Base-by-base conservation (phyloP, 2,329 filamentous ascomycete species). In the Arthrobotrys iridis region DNA sequence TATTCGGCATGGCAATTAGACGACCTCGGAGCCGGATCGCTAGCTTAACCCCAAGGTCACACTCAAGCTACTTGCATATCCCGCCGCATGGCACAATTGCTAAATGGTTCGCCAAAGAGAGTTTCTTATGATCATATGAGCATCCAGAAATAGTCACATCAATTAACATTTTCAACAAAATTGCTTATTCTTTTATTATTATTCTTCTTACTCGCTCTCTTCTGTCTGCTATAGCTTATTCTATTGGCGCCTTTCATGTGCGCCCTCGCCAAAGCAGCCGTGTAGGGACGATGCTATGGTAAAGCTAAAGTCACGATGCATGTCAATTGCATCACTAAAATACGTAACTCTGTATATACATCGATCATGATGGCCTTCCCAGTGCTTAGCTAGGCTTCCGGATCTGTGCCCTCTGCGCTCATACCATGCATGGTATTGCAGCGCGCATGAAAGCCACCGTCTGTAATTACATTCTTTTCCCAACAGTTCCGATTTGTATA, bases 391-490 rank as follows among this genome's bases (percentile, higher is more conserved):
- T 37, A 8, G 41, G 33, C 8, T 55, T 65, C 60, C 46, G 35
- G 41, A 65, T 65, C 10, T 22, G 62, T 66, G 26, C 20, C 37
- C 18, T 22, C 18, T 55, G 46, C 35, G 46, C 24, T 20, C 62
- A 45, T 45, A 66, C 13, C 62, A 57, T 57, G 62, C 48, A 46
- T 57, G n/a, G n/a, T 66, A 66, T 66, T 66, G 35, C 46, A 57
- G 28, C 24, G 22, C 22, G 48, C 18, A 43, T 15, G 22, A 45
- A 55, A 66, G 26, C 45, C 48, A 57, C 62, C 62, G 48, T 45
- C 8, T 57, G 48, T 46, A n/a, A 30, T 57, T 57, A 37, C 62
- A 66, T 35, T 35, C 26, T 66, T 66, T 57, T 18, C 24, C 35
- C 28, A 57, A 41, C 13, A 35, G 62, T 45, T 46, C 46, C 35